These are phyloP conservation scores for Aspergillus sp. DNA, from an alignment of 2,329 filamentous ascomycete genomes.

Conservation along the genomic window DNA sequence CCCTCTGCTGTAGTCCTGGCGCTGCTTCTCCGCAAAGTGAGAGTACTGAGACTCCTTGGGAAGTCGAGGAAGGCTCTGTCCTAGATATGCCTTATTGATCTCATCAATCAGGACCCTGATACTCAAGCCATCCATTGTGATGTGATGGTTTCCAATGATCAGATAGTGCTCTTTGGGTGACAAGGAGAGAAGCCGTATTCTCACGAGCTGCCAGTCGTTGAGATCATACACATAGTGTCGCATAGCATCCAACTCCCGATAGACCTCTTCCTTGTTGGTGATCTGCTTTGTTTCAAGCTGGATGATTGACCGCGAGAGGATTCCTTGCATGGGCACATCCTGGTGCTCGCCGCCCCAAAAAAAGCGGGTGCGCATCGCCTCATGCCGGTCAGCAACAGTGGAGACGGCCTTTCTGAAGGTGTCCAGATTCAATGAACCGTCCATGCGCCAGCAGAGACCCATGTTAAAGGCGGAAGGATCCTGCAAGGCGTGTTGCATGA, in stretches of 20 bases:
- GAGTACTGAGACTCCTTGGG: neutral
- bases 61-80: neutral
- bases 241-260: slow-evolving; percentile 14
- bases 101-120: slow-evolving; percentile 39
- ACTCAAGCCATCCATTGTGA: slow-evolving; percentile 45
- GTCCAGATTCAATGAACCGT: slow-evolving; percentile 13
- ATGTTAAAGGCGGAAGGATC: slow-evolving; percentile 20
- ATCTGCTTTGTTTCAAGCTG: slow-evolving; percentile 20
- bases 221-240: slow-evolving; percentile 32
- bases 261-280: slow-evolving; percentile 12
- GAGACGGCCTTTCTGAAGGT: slow-evolving; percentile 14
- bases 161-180: slow-evolving; percentile 29
- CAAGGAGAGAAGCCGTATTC: slow-evolving; percentile 26
- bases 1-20: too few relatives aligned
- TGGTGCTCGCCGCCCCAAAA: slow-evolving; percentile 2
- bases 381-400: slow-evolving; percentile 15
- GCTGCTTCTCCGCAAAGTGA: neutral
- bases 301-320: slow-evolving; percentile 18
- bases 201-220: slow-evolving; percentile 19
- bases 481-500: slow-evolving; percentile 8
- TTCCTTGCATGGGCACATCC: slow-evolving; percentile 18
- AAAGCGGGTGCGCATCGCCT: slow-evolving; percentile 20
- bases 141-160: slow-evolving; percentile 44
- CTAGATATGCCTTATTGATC: slow-evolving; percentile 25
- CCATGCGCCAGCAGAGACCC: slow-evolving; percentile 4